phyloP scores from a whole-genome alignment of 2,329 filamentous ascomycete genomes.

The Fusarium verticillioides region DNA sequence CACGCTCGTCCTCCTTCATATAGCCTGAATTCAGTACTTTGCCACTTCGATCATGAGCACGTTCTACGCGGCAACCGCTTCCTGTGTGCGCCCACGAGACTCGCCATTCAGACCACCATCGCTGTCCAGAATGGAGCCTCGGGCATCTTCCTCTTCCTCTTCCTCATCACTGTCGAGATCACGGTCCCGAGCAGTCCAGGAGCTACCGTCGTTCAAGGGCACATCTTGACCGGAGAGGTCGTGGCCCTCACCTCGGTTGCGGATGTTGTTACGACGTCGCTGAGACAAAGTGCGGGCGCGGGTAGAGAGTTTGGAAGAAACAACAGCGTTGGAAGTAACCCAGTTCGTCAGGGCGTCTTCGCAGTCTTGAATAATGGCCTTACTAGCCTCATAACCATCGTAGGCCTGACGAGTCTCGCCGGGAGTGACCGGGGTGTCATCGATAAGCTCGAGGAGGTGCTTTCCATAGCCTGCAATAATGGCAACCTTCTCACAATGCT shows the following conservation, averaged over 20 bases:
- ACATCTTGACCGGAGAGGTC: constrained; percentile 87
- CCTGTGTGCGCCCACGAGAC: constrained; percentile 65
- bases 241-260: constrained; percentile 75
- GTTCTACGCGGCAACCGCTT: constrained; percentile 59
- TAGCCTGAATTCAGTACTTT: constrained; percentile 1
- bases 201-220: constrained; percentile 80
- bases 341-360: constrained; percentile 98
- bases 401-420: constrained; percentile 96
- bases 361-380: constrained; percentile 99
- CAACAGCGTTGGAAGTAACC: constrained; percentile 89
- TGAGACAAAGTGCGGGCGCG: constrained; percentile 89
- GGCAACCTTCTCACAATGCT: constrained; percentile 98
- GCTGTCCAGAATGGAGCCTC: constrained; percentile 62
- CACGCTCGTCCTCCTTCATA: background rate
- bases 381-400: constrained; percentile 97
- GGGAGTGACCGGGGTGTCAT: constrained; percentile 96
- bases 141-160: constrained; percentile 67
- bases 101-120: constrained; percentile 67
- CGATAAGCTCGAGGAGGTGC: constrained; percentile 95
- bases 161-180: constrained; percentile 75
- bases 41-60: constrained; percentile 7
- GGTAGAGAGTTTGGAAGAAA: constrained; percentile 86
- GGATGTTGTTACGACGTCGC: constrained; percentile 79
- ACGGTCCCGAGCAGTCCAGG: constrained; percentile 81
- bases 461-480: constrained; percentile 98